These are phyloP conservation scores for Aspergillus ruber DNA, from an alignment of 2,329 filamentous ascomycete genomes.

Conservation along the genomic window DNA sequence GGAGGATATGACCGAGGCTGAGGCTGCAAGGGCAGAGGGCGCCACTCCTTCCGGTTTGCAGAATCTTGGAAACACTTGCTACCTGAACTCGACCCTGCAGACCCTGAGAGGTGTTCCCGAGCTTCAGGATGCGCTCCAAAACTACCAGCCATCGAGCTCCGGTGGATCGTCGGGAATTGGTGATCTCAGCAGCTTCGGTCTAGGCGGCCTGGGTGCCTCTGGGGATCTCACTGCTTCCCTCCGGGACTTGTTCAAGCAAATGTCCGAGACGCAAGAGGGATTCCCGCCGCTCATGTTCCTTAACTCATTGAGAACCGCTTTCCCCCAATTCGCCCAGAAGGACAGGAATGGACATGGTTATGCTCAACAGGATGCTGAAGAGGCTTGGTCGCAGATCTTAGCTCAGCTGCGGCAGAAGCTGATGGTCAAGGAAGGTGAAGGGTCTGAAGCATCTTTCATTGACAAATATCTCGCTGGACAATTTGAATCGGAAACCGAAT, in stretches of 20 bases:
- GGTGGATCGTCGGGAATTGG: slow-evolving; percentile 30
- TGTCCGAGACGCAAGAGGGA: slow-evolving; percentile 83
- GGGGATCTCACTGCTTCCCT: slow-evolving; percentile 71
- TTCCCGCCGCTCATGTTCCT: slow-evolving; percentile 79
- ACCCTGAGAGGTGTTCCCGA: slow-evolving; percentile 83
- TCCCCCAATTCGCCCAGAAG: slow-evolving; percentile 89
- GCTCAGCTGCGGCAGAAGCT: slow-evolving; percentile 74
- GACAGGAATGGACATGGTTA: slow-evolving; percentile 75
- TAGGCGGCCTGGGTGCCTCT: slow-evolving; percentile 53
- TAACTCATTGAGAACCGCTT: slow-evolving; percentile 67
- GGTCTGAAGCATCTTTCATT: slow-evolving; percentile 63
- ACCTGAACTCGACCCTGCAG: slow-evolving; percentile 96
- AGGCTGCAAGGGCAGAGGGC: slow-evolving; percentile 73
- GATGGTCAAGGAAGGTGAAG: slow-evolving; percentile 51
- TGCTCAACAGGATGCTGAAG: slow-evolving; percentile 97
- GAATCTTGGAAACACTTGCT: slow-evolving; percentile 97
- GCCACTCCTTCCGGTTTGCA: slow-evolving; percentile 81
- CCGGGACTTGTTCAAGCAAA: slow-evolving; percentile 76
- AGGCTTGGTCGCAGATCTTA: slow-evolving; percentile 95
- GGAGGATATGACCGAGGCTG: slow-evolving; percentile 96
- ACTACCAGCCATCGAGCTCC: slow-evolving; percentile 47
- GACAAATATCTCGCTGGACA: slow-evolving; percentile 84
- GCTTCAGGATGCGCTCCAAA: slow-evolving; percentile 69
- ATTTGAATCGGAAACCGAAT: slow-evolving; percentile 72
- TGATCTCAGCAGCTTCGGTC: slow-evolving; percentile 48